These are phyloP conservation scores for Cokeromyces recurvatus DNA, from an alignment of 371 early-diverging fungal species.

Conservation along the genomic window DNA sequence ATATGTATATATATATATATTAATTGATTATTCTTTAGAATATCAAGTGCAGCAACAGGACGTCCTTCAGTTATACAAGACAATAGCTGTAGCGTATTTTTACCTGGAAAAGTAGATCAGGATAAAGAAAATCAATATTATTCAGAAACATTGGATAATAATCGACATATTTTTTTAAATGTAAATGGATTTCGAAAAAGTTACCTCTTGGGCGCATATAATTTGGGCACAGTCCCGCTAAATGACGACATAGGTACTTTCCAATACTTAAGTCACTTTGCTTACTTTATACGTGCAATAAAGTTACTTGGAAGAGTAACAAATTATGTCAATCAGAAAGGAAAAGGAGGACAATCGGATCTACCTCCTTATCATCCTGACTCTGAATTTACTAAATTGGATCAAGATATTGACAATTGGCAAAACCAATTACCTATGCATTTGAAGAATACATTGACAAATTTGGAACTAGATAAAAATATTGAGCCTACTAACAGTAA, in stretches of 20 bases:
- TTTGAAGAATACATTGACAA: slow-evolving; percentile 38
- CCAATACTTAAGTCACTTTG: slow-evolving; percentile 13
- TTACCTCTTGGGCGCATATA: slow-evolving; percentile 19
- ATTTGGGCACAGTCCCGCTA: neutral
- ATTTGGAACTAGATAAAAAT: slow-evolving; percentile 19
- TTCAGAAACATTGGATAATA: slow-evolving; percentile 30
- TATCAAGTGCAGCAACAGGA: slow-evolving; percentile 21
- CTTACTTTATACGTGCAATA: slow-evolving; percentile 17
- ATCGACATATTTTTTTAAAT: slow-evolving; percentile 23
- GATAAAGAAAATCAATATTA: slow-evolving; percentile 16
- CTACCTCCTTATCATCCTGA: slow-evolving; percentile 34
- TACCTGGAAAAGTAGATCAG: slow-evolving; percentile 39
- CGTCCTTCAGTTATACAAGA: slow-evolving; percentile 42
- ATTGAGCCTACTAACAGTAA: too few species aligned
- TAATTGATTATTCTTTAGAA: slow-evolving; percentile 6
- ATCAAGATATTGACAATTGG: slow-evolving; percentile 43
- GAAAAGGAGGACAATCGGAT: slow-evolving; percentile 17
- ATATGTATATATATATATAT: too few species aligned
- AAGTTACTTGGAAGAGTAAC: slow-evolving; percentile 45
- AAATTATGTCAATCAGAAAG: slow-evolving; percentile 44
- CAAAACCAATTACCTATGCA: slow-evolving; percentile 34
- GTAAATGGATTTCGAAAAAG: slow-evolving; percentile 22
- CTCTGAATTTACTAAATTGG: slow-evolving; percentile 37
- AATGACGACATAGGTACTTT: neutral
- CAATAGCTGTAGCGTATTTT: slow-evolving; percentile 48